phyloP scores from a whole-genome alignment of 371 early-diverging fungal species.

The Coemansia sp. region DNA sequence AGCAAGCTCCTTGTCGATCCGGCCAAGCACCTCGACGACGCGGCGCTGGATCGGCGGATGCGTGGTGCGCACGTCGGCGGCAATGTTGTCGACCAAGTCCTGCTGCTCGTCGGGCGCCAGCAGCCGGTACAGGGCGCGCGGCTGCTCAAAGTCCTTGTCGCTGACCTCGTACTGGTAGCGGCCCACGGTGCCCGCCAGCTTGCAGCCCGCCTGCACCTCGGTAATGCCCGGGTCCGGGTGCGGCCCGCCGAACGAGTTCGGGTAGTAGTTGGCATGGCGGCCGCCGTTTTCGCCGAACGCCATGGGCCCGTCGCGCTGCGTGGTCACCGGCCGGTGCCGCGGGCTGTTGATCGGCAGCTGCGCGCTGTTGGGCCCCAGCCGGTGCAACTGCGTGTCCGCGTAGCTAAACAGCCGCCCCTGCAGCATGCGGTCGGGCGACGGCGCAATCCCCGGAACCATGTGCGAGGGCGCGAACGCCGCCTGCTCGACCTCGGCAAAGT shows the following conservation, averaged over 20 bases:
- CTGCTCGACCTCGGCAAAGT: constrained; percentile 78
- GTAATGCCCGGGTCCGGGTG: constrained; percentile 48
- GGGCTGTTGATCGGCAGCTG: constrained; percentile 75
- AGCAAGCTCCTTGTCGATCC: constrained; percentile 67
- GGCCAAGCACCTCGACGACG: constrained; percentile 64
- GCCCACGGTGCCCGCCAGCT: constrained; percentile 55
- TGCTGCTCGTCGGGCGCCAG: constrained; percentile 61
- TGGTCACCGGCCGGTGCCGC: constrained; percentile 52
- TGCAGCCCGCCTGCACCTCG: constrained; percentile 20
- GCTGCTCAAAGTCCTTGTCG: constrained; percentile 72
- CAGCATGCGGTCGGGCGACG: constrained; percentile 67
- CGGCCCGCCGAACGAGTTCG: constrained; percentile 64
- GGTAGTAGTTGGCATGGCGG: constrained; percentile 68
- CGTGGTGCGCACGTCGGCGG: constrained; percentile 63
- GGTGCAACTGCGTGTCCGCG: constrained; percentile 71
- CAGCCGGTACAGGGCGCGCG: constrained; percentile 65
- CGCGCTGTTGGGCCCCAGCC: constrained; percentile 70
- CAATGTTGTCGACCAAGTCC: constrained; percentile 67
- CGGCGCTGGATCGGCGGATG: constrained; percentile 65
- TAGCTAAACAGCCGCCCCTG: constrained; percentile 76
- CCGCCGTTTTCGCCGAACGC: constrained; percentile 62
- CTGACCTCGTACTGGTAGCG: constrained; percentile 55
- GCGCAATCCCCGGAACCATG: constrained; percentile 69
- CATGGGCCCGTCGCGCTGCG: constrained; percentile 70
- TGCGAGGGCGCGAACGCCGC: constrained; percentile 71